Base-by-base conservation (phyloP, 2,329 filamentous ascomycete genomes). In the Thelonectria rubi region DNA sequence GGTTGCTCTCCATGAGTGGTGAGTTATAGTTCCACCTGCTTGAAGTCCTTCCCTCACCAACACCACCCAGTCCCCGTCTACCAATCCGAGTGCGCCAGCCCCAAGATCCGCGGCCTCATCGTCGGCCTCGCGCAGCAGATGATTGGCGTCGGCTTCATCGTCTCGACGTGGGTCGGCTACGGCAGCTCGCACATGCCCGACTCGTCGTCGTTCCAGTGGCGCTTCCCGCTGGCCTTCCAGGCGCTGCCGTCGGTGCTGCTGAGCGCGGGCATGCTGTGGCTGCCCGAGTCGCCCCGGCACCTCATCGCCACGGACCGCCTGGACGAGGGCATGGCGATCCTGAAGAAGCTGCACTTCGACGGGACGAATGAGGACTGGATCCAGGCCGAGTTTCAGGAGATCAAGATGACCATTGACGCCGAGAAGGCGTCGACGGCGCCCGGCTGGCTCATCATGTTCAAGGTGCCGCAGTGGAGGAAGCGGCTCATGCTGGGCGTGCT, bases 381-480 rank as follows among this genome's bases (percentile, higher is more conserved):
- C 51, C 72, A 84, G 39, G 66, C 73, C 1, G 84, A 87, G 66
- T 86, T 83, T 66, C 76, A 80, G 42, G 83, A 87, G 64, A 88
- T 88, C 69, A 82, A 82, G 58, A 74, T 78, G 6, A 86, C 86
- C 1, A 86, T 88, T 24, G 79, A 83, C 5, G 67, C 67, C 1
- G 69, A 71, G 47, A 67, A 70, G 39, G 57, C 61, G 1, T 60
- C 61, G 1, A 71, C 69, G 9, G 67, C 64, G 2, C 67, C 67
- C 12, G 85, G 82, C 12, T 87, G 84, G 84, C 68, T 71, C 3
- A 76, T 84, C 62, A 86, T 87, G 82, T 86, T 87, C 67, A 83
- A 78, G 14, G 81, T 85, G 3, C 79, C 80, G 2, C 74, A 81
- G 46, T 86, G 84, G 82, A 79, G 87, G 39, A 86, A 77, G 11